Evolutionary conservation across 2,329 filamentous ascomycete species (phyloP), one percentile per base, ranked within the genome.

Genomic region (Trichoderma simmonsii): DNA sequence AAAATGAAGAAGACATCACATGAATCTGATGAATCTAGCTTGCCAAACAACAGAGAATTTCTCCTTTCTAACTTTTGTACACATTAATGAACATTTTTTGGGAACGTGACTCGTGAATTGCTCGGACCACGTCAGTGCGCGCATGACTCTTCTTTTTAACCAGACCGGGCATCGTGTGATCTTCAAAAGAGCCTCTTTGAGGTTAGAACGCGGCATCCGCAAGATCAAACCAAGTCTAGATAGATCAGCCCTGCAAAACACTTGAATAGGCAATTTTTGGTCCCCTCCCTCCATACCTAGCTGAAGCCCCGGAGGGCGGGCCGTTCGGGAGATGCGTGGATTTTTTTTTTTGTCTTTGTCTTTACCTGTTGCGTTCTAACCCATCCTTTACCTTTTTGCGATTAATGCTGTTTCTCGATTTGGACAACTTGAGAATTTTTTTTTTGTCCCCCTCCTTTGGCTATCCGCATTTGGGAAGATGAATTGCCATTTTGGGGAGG

Each of bases 401-500:
- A 65, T 65, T 51, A 65, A 65, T 51, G 39, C 62, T 34, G 24
- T 43, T 34, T 62, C 30, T 34, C n/a, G 32, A 39, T 61, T 36
- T 61, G 56, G 30, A 21, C n/a, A 14, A 28, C 28, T 28, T 28
- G 28, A 28, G 39, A 43, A 8, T 9, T 71, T 70, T 73, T 70
- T 73, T 69, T 7, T 62, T 18, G 7, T n/a, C 30, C 30, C 30
- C 30, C 18, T 18, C 39, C 8, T 12, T 54, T 54, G 48, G 48
- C 62, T 65, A 65, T 65, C 62, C 66, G 34, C 26, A 75, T 73
- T 43, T 43, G 73, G 72, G 61, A 71, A 71, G 71, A 54, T 32
- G 65, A 64, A 48, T 66, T 74, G 71, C 74, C 74, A 21, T 65
- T 74, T 75, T 74, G 34, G 71, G 74, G 28, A 24, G n/a, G 18